A percentile compares a stretch with the other conserved stretches of the same genome.
Evolutionary conservation across 176 grass and related monocot genomes (phyloP).

Genomic region (Echinochloa phyllopogon): DNA sequence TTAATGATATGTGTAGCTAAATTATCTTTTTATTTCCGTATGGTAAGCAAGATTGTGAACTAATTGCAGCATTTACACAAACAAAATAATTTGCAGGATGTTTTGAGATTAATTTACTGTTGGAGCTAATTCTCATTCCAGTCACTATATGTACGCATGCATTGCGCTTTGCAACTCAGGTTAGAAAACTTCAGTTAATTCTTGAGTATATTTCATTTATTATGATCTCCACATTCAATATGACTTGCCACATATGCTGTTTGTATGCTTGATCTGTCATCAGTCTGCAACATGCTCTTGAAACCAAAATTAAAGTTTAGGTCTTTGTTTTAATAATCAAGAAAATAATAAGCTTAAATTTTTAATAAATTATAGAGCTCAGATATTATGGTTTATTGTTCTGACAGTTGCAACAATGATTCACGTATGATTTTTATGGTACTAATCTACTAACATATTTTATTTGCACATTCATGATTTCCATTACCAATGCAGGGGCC

Average conservation of each 20-base stretch:
- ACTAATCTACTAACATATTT: too few species aligned
- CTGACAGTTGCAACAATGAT: too few species aligned
- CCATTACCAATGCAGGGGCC: too few species aligned
- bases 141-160: not conserved
- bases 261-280: not conserved
- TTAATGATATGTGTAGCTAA: not conserved
- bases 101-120: not conserved
- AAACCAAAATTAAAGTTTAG: too few species aligned
- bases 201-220: not conserved
- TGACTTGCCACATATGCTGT: not conserved
- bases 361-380: too few species aligned
- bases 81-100: constrained; percentile 5
- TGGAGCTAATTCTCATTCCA: not conserved
- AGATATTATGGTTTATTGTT: too few species aligned
- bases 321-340: too few species aligned
- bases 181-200: not conserved
- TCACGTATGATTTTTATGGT: too few species aligned
- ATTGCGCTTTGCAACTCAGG: not conserved
- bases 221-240: not conserved
- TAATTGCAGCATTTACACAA: not conserved
- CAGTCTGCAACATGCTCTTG: not conserved
- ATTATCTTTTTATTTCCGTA: not conserved
- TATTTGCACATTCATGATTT: too few species aligned
- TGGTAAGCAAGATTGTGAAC: too few species aligned
- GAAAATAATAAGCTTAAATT: too few species aligned